A percentile compares a stretch with the other conserved stretches of the same genome.
Evolutionary conservation across 2,329 filamentous ascomycete species (phyloP).

Genomic region (Apiospora arundinis): DNA sequence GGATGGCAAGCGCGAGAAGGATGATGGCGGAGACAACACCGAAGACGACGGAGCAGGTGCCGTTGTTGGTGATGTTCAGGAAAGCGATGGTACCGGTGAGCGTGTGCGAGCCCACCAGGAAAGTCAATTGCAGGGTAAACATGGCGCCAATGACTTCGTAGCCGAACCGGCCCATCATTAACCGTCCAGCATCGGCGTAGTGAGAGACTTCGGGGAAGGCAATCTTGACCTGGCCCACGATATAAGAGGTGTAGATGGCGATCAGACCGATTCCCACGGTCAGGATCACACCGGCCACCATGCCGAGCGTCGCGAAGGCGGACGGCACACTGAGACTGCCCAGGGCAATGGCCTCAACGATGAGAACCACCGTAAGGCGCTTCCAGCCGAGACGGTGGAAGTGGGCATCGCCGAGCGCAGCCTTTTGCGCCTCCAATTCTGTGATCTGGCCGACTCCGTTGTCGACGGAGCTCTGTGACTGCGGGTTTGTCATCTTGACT

Average conservation of each 20-base stretch:
- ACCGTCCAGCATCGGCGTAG: conserved; percentile 61
- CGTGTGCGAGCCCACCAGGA: conserved; percentile 69
- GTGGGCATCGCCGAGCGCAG: conserved; percentile 51
- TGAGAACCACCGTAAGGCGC: conserved; percentile 60
- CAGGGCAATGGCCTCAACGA: conserved; percentile 63
- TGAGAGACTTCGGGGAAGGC: conserved; percentile 40
- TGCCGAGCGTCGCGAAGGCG: conserved; percentile 60
- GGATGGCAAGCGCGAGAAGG: conserved; percentile 60
- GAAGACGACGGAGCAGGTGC: conserved; percentile 64
- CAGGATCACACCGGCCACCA: conserved; percentile 55
- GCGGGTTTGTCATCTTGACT: conserved; percentile 10
- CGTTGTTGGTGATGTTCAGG: conserved; percentile 62
- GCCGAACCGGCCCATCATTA: conserved; percentile 59
- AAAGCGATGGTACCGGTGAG: conserved; percentile 67
- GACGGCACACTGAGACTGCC: conserved; percentile 57
- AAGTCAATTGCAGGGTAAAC: conserved; percentile 64
- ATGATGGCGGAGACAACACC: conserved; percentile 61
- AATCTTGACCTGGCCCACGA: conserved; percentile 51
- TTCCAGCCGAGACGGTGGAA: conserved; percentile 64
- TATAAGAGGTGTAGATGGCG: conserved; percentile 55
- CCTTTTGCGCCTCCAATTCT: conserved; percentile 55
- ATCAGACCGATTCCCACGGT: conserved; percentile 51
- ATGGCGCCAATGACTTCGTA: conserved; percentile 60
- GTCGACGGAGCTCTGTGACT: conserved; percentile 23
- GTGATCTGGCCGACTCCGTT: conserved; percentile 41